Evolutionary conservation across 1,284 basidiomycete species (phyloP), one percentile per base, ranked within the genome.

Genomic region (Anthracocystis walkeri): DNA sequence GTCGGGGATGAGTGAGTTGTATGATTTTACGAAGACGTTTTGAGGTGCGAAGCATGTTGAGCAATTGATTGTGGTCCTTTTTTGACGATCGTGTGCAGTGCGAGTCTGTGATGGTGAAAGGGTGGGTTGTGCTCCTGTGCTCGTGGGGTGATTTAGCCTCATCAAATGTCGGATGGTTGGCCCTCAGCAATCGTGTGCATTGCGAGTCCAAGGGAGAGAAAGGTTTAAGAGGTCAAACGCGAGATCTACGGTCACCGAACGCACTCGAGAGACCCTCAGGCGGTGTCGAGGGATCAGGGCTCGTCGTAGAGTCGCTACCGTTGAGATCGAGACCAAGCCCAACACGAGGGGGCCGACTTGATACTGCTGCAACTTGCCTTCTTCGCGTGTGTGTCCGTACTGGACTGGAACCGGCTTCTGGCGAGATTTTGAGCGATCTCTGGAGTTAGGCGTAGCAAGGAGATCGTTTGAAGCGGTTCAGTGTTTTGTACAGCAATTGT

Each of bases 1-100:
- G 31, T 67, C 74, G 27, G 45, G 60, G 12, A 63, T 54, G 42
- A 63, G 56, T 3, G 71, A 64, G 21, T 18, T 64, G 49, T 77
- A 73, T 55, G 77, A 81, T 63, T 81, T 79, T 46, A 81, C 79
- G 2, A 74, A 66, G 53, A 56, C 52, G 21, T 70, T 75, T 40
- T 72, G 41, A 54, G 23, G 10, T n/a, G n/a, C n/a, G n/a, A n/a
- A n/a, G 41, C 25, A 4, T 1, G 21, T 6, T 4, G 4, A 41
- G 40, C 16, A 1, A n/a, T 3, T 29, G 29, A 29, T 44, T 21
- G 42, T 21, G 23, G 38, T 12, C 3, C 38, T 14, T 27, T 46
- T 44, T 25, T 14, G 21, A 48, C 27, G 45, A 8, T 48, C 8
- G 29, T 29, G 29, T 29, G 29, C 29, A 29, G 29, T 29, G 8